Evolutionary conservation across 305 asterid species (phyloP), one percentile per base, ranked within the genome.

Genomic region (Lippia alba): DNA sequence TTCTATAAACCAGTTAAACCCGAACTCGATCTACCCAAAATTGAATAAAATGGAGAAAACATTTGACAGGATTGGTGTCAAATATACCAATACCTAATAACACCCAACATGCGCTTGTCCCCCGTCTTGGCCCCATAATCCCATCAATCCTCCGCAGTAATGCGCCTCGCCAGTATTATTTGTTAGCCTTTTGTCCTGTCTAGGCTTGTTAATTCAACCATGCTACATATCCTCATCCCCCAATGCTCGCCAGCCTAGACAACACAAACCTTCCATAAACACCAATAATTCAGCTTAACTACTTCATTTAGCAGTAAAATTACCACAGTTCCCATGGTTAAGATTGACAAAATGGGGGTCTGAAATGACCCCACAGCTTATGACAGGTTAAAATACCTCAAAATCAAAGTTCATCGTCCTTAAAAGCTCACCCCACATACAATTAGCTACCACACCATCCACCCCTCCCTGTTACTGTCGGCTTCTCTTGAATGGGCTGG

Each of bases 221-320:
- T n/a, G 19, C 17, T 16, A 51, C 36, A 6, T 12, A 3, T 5
- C 69, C 30, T 46, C 34, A 3, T 64, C 8, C 9, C 59, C 15
- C 12, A 65, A 32, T 65, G 70, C 34, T 49, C 15, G 70, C 59
- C 70, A 65, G 70, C 70, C 56, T 51, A 16, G 24, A 51, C 16
- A 3, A 44, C 30, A 24, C 3, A 24, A 24, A 24, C 30, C 18
- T 9, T n/a, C 4, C 18, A 49, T 5, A 49, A 18, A 51, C 19
- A 51, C 8, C 30, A 51, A 51, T 36, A 36, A 36, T 36, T 36
- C 9, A 36, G 41, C 3, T 24, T 1, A 24, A 24, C 2, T 24
- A 24, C 30, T 24, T 24, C 30, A 24, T 24, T 24, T 24, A 24
- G 30, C 30, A 24, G 30, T 24, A 24, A 24, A 24, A 24, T 24